A percentile compares a stretch with the other conserved stretches of the same genome.
Evolutionary conservation across 2,329 filamentous ascomycete species (phyloP).

Genomic region (Cercospora sp.): DNA sequence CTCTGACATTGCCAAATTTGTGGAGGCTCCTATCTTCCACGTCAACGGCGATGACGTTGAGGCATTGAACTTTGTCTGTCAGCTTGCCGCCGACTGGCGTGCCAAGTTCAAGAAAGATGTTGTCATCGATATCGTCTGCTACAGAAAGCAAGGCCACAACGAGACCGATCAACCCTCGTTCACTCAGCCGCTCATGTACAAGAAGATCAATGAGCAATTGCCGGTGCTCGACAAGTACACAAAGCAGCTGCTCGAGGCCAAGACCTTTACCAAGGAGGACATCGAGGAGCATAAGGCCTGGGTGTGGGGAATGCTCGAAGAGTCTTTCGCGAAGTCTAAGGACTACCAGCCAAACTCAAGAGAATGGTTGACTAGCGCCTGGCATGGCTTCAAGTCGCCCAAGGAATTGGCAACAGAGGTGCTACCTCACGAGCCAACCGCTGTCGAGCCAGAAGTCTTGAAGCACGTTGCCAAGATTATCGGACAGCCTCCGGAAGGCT

Average conservation of each 20-base stretch:
- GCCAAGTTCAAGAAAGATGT: slow-evolving; percentile 98
- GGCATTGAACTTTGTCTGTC: slow-evolving; percentile 97
- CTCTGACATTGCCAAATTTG: slow-evolving; percentile 98
- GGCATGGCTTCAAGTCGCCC: slow-evolving; percentile 99
- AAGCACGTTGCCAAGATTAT: slow-evolving; percentile 82
- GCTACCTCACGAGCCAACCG: slow-evolving; percentile 85
- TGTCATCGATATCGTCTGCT: slow-evolving; percentile 97
- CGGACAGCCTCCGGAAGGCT: slow-evolving; percentile 75
- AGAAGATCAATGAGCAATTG: slow-evolving; percentile 83
- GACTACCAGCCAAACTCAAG: slow-evolving; percentile 95
- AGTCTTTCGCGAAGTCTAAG: slow-evolving; percentile 95
- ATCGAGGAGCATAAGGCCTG: slow-evolving; percentile 99
- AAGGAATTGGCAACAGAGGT: slow-evolving; percentile 96
- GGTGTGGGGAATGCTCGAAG: slow-evolving; percentile 99
- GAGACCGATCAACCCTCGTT: slow-evolving; percentile 99
- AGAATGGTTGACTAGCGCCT: slow-evolving; percentile 97
- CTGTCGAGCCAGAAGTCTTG: slow-evolving; percentile 69
- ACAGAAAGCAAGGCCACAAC: slow-evolving; percentile 98
- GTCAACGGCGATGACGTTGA: slow-evolving; percentile 99
- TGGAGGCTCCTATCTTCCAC: slow-evolving; percentile 97
- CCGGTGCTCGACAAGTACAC: slow-evolving; percentile 88
- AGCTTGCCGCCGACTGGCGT: slow-evolving; percentile 95
- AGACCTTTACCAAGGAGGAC: slow-evolving; percentile 95
- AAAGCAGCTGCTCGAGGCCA: slow-evolving; percentile 84
- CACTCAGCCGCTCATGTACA: slow-evolving; percentile 99